Percentiles rank a stretch among this genome's conserved stretches.
Evolutionary conservation across 495 filamentous ascomycete species (phyloP).

Genomic region (Lepraria neglecta): DNA sequence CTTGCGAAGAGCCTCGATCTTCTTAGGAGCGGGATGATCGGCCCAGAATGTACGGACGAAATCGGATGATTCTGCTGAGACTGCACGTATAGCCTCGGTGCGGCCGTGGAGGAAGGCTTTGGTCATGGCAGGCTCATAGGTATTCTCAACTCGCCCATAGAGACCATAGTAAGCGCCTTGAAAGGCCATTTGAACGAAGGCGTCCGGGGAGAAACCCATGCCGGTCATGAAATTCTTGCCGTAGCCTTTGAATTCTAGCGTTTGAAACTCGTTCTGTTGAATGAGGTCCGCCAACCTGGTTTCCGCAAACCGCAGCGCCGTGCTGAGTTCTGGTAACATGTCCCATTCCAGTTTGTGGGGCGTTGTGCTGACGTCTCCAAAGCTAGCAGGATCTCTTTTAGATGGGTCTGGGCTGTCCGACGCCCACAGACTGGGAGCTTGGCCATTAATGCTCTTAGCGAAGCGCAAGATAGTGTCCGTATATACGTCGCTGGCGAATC

Average conservation of each 20-base stretch:
- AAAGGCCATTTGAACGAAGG: slow-evolving; percentile 98
- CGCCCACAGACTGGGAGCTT: slow-evolving; percentile 86
- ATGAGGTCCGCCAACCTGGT: slow-evolving; percentile 91
- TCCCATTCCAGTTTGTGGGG: slow-evolving; percentile 98
- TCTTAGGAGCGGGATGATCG: slow-evolving; percentile 72
- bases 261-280: slow-evolving; percentile 92
- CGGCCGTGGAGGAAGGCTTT: slow-evolving; percentile 88
- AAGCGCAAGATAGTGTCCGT: slow-evolving; percentile 97
- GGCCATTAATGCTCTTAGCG: slow-evolving; percentile 90
- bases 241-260: slow-evolving; percentile 80
- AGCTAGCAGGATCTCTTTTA: slow-evolving; percentile 87
- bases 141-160: slow-evolving; percentile 88
- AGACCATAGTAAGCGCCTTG: slow-evolving; percentile 98
- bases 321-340: slow-evolving; percentile 85
- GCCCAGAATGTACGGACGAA: slow-evolving; percentile 95
- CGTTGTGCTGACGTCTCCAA: slow-evolving; percentile 89
- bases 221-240: slow-evolving; percentile 98
- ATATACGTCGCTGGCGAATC: slow-evolving; percentile 93
- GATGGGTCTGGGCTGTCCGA: slow-evolving; percentile 85
- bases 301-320: slow-evolving; percentile 90
- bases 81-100: slow-evolving; percentile 86
- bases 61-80: slow-evolving; percentile 70
- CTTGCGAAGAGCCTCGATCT: slow-evolving; percentile 75
- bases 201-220: slow-evolving; percentile 93
- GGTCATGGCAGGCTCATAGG: slow-evolving; percentile 98